These are phyloP conservation scores for Royoungia palumana DNA, from an alignment of 768 basidiomycete genomes.

Conservation along the genomic window DNA sequence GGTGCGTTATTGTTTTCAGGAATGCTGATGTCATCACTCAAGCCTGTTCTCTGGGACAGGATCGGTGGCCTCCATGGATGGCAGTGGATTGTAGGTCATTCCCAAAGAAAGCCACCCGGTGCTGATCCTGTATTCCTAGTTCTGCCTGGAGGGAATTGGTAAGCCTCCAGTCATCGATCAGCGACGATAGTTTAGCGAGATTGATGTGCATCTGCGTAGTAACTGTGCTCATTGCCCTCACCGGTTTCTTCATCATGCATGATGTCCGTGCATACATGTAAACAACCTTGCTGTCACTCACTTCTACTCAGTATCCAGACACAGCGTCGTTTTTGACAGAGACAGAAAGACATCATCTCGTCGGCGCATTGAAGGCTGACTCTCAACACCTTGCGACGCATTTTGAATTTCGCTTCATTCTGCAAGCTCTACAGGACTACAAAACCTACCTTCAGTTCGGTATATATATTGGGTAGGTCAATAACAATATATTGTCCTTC, in stretches of 20 bases:
- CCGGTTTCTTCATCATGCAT: conserved; percentile 45
- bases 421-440: conserved; percentile 44
- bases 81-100: conserved; percentile 27
- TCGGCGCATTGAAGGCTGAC: conserved; percentile 42
- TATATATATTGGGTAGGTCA: conserved; percentile 38
- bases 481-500: neutral
- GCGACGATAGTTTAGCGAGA: neutral
- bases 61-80: conserved; percentile 22
- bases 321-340: conserved; percentile 49
- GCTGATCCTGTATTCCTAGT: conserved; percentile 11
- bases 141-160: conserved; percentile 22
- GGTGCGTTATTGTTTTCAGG: conserved; percentile 23
- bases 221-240: conserved; percentile 13
- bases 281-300: no score
- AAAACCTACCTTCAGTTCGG: conserved; percentile 29
- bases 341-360: conserved; percentile 36
- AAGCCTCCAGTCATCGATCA: neutral
- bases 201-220: conserved; percentile 1
- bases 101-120: neutral
- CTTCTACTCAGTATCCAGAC: conserved; percentile 42
- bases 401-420: conserved; percentile 42
- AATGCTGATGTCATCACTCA: neutral
- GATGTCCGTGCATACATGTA: conserved; percentile 34
- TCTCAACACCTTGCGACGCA: conserved; percentile 39
- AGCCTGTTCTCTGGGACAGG: neutral